These are phyloP conservation scores for Ehretia macrophylla DNA, from an alignment of 257 asterid genomes.

Conservation along the genomic window DNA sequence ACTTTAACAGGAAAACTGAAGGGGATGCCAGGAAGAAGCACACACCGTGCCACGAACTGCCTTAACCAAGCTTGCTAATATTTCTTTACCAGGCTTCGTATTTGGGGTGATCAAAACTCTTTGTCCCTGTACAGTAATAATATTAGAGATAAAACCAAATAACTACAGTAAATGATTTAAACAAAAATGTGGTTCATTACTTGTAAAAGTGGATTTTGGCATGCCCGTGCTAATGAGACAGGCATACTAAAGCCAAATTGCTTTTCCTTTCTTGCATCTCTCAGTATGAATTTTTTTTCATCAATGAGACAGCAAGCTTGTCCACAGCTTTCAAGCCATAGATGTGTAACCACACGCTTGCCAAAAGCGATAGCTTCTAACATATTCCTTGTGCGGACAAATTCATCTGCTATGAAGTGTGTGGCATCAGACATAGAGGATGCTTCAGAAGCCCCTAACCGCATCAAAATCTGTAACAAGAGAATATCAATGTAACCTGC, in stretches of 20 bases:
- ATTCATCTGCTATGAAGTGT: conserved; percentile 86
- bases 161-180: conserved; percentile 8
- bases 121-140: conserved; percentile 59
- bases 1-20: conserved; percentile 5
- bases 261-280: conserved; percentile 83
- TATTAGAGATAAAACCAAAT: conserved; percentile 9
- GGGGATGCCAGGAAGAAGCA: neutral
- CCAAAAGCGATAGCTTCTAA: conserved; percentile 93
- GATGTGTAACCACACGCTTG: conserved; percentile 80
- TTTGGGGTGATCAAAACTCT: conserved; percentile 80
- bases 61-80: conserved; percentile 66
- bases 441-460: conserved; percentile 67
- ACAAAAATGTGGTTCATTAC: conserved; percentile 29
- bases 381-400: conserved; percentile 91
- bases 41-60: conserved; percentile 89
- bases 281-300: conserved; percentile 69
- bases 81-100: conserved; percentile 90
- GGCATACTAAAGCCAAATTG: conserved; percentile 87
- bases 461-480: conserved; percentile 55
- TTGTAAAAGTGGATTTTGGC: conserved; percentile 78
- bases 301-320: conserved; percentile 76
- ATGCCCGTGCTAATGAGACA: conserved; percentile 65
- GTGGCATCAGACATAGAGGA: conserved; percentile 82
- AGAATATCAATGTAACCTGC: conserved; percentile 6
- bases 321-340: conserved; percentile 91